A percentile compares a stretch with the other conserved stretches of the same genome.
Conservation (phyloP, 768 basidiomycete species). For the Solioccasus polychromus region DNA sequence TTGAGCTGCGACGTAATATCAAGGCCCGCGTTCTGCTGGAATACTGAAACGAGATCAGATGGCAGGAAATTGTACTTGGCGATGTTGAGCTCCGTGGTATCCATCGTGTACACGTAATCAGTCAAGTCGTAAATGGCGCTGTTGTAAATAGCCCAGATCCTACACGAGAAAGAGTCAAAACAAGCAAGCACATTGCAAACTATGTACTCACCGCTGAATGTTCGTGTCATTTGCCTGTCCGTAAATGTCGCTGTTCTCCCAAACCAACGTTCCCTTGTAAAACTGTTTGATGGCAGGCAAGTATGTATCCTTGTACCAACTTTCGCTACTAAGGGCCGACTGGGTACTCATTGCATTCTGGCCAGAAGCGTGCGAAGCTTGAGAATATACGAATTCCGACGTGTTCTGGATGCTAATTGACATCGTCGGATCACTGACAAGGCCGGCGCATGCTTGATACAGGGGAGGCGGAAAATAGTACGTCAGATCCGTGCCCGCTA, state of each 20-base stretch:
- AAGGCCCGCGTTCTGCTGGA: conserved; percentile 55
- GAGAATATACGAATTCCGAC: conserved; percentile 35
- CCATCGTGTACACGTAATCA: conserved; percentile 62
- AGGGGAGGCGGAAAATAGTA: conserved; percentile 64
- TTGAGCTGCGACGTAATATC: conserved; percentile 57
- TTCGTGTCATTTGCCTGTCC: conserved; percentile 36
- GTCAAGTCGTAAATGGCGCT: conserved; percentile 58
- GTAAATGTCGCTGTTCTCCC: conserved; percentile 36
- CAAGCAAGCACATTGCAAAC: conserved; percentile 8
- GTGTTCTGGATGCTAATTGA: conserved; percentile 46
- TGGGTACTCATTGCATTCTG: conserved; percentile 33
- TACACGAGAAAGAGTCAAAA: conserved; percentile 16
- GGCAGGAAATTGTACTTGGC: conserved; percentile 54
- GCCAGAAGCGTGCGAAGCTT: conserved; percentile 61
- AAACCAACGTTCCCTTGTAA: conserved; percentile 62
- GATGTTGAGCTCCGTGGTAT: conserved; percentile 39
- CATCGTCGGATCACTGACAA: conserved; percentile 48
- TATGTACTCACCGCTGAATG: conserved; percentile 27
- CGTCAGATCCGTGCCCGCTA: conserved; percentile 63
- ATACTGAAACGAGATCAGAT: conserved; percentile 44
- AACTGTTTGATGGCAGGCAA: conserved; percentile 53
- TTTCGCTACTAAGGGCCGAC: conserved; percentile 34
- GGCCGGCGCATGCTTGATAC: conserved; percentile 52
- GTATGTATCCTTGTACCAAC: conserved; percentile 61
- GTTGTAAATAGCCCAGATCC: conserved; percentile 62